Evolutionary conservation across 108 stramenopile genomes (phyloP), one percentile per base, ranked within the genome.

Genomic region (Cyclotella kingstonii): DNA sequence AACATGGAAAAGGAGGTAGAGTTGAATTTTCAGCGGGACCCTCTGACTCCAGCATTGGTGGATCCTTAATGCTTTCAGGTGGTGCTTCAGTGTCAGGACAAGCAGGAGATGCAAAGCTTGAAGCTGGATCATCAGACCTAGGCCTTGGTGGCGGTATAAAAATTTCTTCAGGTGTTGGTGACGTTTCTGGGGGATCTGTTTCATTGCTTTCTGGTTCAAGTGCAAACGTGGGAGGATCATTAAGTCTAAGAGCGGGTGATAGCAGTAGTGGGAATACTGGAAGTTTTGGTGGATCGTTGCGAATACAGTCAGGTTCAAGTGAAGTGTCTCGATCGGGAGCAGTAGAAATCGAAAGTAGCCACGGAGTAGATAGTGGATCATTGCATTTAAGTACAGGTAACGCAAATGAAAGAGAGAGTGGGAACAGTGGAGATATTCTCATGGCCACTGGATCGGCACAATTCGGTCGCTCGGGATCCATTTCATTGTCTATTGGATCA

Each of bases 261-360:
- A 52, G 28, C 18, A 45, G n/a, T 18, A 35, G 40, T 9, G 28
- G 19, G 19, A 38, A 39, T 4, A 6, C 4, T 3, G 25, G 12
- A n/a, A 29, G 34, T 15, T 15, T 39, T 19, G 55, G 42, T 26
- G 68, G 68, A 27, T 49, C 43, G 12, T 19, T 68, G 17, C 29
- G 25, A 10, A 3, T 73, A 4, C 65, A 55, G 34, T 63, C 62
- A 53, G 69, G 65, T 11, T 40, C 66, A 41, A 63, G 75, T 29
- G 34, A 52, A 0, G 29, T 28, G 2, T 23, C 48, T 11, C 5
- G 40, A 17, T 61, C 58, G 38, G 66, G 60, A 0, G 18, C 23
- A 19, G 23, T 66, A 31, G 17, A 28, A 0, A 57, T 69, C 33
- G 68, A 63, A 9, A 51, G 44, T 28, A 65, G 53, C 0, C 38